phyloP scores from a whole-genome alignment of 768 basidiomycete species.

The Suillus subaureus region DNA sequence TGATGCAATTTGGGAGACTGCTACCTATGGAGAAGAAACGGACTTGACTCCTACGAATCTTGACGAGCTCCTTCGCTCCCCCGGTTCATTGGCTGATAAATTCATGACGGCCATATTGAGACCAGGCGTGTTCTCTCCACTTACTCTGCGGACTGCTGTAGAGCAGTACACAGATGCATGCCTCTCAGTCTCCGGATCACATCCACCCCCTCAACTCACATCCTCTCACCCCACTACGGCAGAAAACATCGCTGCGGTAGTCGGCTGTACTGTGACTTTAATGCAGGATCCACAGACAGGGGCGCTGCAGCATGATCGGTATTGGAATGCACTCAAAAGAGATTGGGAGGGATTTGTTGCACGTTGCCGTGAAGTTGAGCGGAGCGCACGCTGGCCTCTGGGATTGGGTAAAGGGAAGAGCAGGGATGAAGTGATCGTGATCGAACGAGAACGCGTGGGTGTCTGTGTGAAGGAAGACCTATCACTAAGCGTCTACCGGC shows the following conservation, averaged over 20 bases:
- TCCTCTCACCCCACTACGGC: conserved; percentile 65
- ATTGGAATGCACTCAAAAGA: conserved; percentile 82
- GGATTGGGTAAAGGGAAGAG: conserved; percentile 52
- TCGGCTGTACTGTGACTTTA: conserved; percentile 83
- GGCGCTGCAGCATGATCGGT: conserved; percentile 72
- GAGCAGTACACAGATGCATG: conserved; percentile 79
- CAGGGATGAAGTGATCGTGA: conserved; percentile 53
- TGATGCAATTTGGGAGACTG: conserved; percentile 51
- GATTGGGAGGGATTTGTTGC: conserved; percentile 98
- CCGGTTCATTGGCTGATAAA: conserved; percentile 73
- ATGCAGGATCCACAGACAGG: conserved; percentile 78
- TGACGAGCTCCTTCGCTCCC: conserved; percentile 75
- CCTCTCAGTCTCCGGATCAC: conserved; percentile 61
- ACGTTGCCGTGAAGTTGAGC: conserved; percentile 87
- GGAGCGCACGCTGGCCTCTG: conserved; percentile 80
- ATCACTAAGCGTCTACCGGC: conserved; percentile 58
- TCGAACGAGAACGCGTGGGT: conserved; percentile 80
- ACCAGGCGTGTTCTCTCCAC: conserved; percentile 84
- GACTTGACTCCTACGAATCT: conserved; percentile 86
- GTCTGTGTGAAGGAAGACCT: conserved; percentile 66
- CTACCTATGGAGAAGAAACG: conserved; percentile 66
- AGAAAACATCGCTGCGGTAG: conserved; percentile 79
- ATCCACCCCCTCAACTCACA: conserved; percentile 55
- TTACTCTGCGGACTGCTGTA: conserved; percentile 81
- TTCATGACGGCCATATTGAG: conserved; percentile 84